A percentile compares a stretch with the other conserved stretches of the same genome.
Conservation (phyloP, 768 basidiomycete genomes). For the Lentinus tigrinus region DNA sequence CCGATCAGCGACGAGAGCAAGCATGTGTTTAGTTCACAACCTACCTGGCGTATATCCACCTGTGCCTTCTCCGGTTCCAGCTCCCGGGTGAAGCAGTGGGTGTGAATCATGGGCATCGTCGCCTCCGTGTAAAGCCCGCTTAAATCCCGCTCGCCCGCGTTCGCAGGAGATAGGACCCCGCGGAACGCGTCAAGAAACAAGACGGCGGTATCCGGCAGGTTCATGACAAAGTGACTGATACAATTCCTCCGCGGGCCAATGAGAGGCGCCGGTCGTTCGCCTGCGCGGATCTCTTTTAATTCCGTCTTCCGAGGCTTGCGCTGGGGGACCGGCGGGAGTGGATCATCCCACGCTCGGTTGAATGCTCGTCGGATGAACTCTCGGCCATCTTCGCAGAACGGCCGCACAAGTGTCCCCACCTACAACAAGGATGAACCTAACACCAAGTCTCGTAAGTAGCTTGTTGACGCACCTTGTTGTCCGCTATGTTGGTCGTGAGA, state of each 20-base stretch:
- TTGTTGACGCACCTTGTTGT: constrained; percentile 65
- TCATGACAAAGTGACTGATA: constrained; percentile 95
- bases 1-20: constrained; percentile 13
- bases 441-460: neutral
- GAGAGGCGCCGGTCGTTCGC: constrained; percentile 7
- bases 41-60: constrained; percentile 77
- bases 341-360: constrained; percentile 52
- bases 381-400: constrained; percentile 82
- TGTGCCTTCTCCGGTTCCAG: constrained; percentile 65
- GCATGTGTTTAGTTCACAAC: neutral
- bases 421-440: constrained; percentile 26
- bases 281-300: constrained; percentile 43
- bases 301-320: constrained; percentile 30
- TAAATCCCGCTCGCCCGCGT: constrained; percentile 42
- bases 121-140: constrained; percentile 41
- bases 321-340: constrained; percentile 44
- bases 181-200: constrained; percentile 87
- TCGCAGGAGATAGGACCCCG: constrained; percentile 55
- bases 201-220: constrained; percentile 90
- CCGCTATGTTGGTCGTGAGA: constrained; percentile 64
- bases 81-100: constrained; percentile 94
- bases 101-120: constrained; percentile 87
- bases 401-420: constrained; percentile 70
- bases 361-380: constrained; percentile 74
- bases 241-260: constrained; percentile 42